phyloP scores from a whole-genome alignment of 305 asterid genomes.

The Caryopteris hybrid region DNA sequence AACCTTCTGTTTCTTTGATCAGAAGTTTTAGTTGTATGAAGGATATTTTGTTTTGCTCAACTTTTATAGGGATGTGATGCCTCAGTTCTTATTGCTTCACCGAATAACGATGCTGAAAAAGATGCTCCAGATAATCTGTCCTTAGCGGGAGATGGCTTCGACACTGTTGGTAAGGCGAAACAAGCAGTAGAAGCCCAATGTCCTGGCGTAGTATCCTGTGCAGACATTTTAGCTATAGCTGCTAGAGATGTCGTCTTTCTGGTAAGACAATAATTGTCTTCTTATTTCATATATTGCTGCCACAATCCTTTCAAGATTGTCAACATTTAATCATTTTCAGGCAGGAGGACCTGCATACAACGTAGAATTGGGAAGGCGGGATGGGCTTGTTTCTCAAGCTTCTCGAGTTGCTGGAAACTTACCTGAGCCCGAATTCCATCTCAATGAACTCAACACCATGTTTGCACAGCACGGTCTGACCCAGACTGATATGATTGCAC shows the following conservation, averaged over 20 bases:
- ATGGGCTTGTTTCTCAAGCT: conserved; percentile 48
- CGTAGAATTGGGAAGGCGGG: conserved; percentile 69
- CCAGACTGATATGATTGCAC: conserved; percentile 55
- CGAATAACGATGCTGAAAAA: conserved; percentile 62
- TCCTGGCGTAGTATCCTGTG: conserved; percentile 64
- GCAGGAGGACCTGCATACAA: conserved; percentile 58
- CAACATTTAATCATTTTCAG: conserved; percentile 24
- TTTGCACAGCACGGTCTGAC: conserved; percentile 43
- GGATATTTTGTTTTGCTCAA: neutral
- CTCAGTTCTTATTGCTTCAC: conserved; percentile 59
- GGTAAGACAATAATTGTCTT: conserved; percentile 30
- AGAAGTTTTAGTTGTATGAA: no score
- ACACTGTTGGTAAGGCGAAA: conserved; percentile 68
- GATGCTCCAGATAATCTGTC: conserved; percentile 63
- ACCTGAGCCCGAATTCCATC: conserved; percentile 51
- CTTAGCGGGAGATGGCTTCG: conserved; percentile 82
- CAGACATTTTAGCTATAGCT: conserved; percentile 70
- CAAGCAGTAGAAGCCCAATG: conserved; percentile 74
- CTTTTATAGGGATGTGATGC: conserved; percentile 76
- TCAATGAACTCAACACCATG: conserved; percentile 35
- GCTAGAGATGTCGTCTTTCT: conserved; percentile 62
- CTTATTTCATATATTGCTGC: neutral
- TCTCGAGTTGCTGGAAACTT: conserved; percentile 50
- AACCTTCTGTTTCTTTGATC: neutral
- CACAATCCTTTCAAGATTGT: neutral